Evolutionary conservation across 108 stramenopile genomes (phyloP).

Genomic region (Nitzschia putrida): DNA sequence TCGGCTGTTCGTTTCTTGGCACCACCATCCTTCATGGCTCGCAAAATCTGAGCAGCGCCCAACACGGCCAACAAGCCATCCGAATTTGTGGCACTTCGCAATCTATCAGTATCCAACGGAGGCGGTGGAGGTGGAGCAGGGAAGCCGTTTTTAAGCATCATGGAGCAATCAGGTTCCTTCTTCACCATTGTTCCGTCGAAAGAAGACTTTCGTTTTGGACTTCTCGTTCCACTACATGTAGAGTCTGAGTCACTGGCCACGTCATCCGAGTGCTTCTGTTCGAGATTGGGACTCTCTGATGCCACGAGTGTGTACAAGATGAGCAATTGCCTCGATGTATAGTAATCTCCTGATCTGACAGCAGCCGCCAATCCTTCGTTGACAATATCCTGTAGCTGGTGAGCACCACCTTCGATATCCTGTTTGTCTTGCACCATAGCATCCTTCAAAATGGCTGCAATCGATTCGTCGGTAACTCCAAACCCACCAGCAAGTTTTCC

Average conservation of each 20-base stretch:
- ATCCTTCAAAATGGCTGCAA: slow-evolving; percentile 76
- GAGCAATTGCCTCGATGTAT: slow-evolving; percentile 81
- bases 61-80: slow-evolving; percentile 86
- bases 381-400: slow-evolving; percentile 83
- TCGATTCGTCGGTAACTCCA: slow-evolving; percentile 84
- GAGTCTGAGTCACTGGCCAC: not conserved
- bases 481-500: slow-evolving; percentile 74
- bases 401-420: slow-evolving; percentile 34
- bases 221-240: not conserved
- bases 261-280: slow-evolving; percentile 11
- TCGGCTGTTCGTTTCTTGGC: slow-evolving; percentile 72
- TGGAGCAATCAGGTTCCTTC: slow-evolving; percentile 5
- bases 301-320: slow-evolving; percentile 85
- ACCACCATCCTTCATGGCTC: slow-evolving; percentile 82
- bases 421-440: slow-evolving; percentile 71
- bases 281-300: slow-evolving; percentile 46
- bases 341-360: slow-evolving; percentile 79
- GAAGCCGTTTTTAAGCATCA: slow-evolving; percentile 32
- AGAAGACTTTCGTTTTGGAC: slow-evolving; percentile 6
- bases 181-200: slow-evolving; percentile 29
- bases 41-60: slow-evolving; percentile 82
- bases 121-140: slow-evolving; percentile 76
- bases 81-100: slow-evolving; percentile 84
- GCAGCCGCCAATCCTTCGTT: slow-evolving; percentile 85
- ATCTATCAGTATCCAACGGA: slow-evolving; percentile 87